Evolutionary conservation across 2,329 filamentous ascomycete species (phyloP), one percentile per base, ranked within the genome.

Genomic region (Chaetothyriales sp.): DNA sequence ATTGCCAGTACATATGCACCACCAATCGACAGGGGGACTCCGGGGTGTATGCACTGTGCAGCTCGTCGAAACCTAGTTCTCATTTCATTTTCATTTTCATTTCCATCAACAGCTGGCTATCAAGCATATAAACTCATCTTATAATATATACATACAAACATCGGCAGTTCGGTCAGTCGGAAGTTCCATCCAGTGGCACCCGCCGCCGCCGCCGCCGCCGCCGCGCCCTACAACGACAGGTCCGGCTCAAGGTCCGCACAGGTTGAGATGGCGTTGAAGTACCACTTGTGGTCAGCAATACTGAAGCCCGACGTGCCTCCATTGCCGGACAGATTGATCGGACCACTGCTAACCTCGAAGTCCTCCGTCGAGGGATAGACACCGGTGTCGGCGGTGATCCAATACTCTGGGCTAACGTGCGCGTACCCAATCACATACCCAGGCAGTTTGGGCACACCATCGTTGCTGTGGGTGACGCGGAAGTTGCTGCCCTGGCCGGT

Each of bases 351-450:
- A 22, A 64, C 59, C 8, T 63, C 49, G 19, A 70, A 55, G 50
- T 67, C 63, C 5, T 56, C 53, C 2, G 61, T 54, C n/a, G 59
- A 63, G 42, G 66, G 65, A 1, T 59, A 49, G 18, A 48, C 59
- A n/a, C 57, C 46, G 43, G 61, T 57, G 4, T 54, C 60, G 19
- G 61, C 63, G 9, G 63, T 67, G 48, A 70, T 66, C 66, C 66
- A 70, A 53, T 66, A 70, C 54, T 70, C 67, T 0, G 66, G 66
- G 22, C 63, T 66, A n/a, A 61, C 55, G 46, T 70, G 67, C 18
- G 58, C 60, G 50, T 60, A 70, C 1, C 64, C 65, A 2, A 59
- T 46, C 4, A 42, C 19, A n/a, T 57, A 56, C 1, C 65, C 65
- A 0, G 68, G 68, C 12, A 70, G 48, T 18, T 65, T 64, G 25